Evolutionary conservation across 768 basidiomycete genomes (phyloP).

Genomic region (Tephrocybe sp.): DNA sequence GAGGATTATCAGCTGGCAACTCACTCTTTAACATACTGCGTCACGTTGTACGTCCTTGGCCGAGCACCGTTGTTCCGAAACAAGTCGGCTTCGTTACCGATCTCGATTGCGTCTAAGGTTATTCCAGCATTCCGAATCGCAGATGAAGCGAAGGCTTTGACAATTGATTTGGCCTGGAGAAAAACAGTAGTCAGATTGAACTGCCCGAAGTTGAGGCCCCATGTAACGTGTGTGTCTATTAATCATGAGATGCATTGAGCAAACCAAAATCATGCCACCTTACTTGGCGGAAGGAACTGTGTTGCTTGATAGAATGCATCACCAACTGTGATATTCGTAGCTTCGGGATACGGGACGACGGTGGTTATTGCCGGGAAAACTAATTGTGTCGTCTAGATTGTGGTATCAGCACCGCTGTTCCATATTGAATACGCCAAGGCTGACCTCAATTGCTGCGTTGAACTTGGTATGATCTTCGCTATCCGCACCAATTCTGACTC

Average conservation of each 20-base stretch:
- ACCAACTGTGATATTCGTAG: slow-evolving; percentile 57
- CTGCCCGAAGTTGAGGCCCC: slow-evolving; percentile 67
- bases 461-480: slow-evolving; percentile 60
- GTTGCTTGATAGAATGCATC: slow-evolving; percentile 46
- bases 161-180: slow-evolving; percentile 46
- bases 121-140: slow-evolving; percentile 40
- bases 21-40: slow-evolving; percentile 51
- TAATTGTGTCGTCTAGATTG: slow-evolving; percentile 24
- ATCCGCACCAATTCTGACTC: slow-evolving; percentile 59
- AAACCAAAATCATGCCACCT: not conserved
- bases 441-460: slow-evolving; percentile 43
- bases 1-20: slow-evolving; percentile 13
- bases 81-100: slow-evolving; percentile 63
- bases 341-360: slow-evolving; percentile 65
- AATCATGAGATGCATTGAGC: not conserved
- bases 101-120: slow-evolving; percentile 53
- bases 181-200: slow-evolving; percentile 49
- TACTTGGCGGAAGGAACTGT: slow-evolving; percentile 19
- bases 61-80: slow-evolving; percentile 48
- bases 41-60: slow-evolving; percentile 34
- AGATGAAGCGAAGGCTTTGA: slow-evolving; percentile 45
- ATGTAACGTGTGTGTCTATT: slow-evolving; percentile 58
- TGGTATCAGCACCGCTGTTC: not conserved
- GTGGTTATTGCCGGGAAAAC: slow-evolving; percentile 47
- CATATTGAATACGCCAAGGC: slow-evolving; percentile 8